Percentiles rank a stretch among this genome's conserved stretches.
phyloP scores from a whole-genome alignment of 2,329 filamentous ascomycete genomes.

The Fusarium fujikuroi region DNA sequence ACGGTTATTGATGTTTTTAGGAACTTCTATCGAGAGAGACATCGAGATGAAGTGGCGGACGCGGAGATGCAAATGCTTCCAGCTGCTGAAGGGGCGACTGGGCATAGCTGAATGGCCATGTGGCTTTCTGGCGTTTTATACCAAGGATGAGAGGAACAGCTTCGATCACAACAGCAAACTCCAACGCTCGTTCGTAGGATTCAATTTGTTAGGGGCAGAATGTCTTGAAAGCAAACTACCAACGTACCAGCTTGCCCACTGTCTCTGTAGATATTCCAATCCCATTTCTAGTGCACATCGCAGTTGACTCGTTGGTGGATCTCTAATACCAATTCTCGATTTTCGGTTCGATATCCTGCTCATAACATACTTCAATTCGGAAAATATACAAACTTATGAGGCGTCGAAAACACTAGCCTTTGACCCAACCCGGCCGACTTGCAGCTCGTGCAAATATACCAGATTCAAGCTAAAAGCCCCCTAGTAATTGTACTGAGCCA shows the following conservation, averaged over 20 bases:
- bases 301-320: not conserved
- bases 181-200: not conserved
- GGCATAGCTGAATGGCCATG: not conserved
- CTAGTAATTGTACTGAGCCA: not conserved
- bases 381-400: not conserved
- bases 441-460: not conserved
- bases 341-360: not conserved
- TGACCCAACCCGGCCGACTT: too few relatives aligned
- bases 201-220: too few relatives aligned
- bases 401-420: not conserved
- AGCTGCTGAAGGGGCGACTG: not conserved
- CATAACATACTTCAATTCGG: not conserved
- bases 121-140: not conserved
- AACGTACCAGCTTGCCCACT: not conserved
- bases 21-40: not conserved
- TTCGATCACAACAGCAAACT: not conserved
- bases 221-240: not conserved
- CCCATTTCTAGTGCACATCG: too few relatives aligned
- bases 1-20: not conserved
- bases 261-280: too few relatives aligned
- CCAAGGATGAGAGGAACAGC: not conserved
- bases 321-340: too few relatives aligned
- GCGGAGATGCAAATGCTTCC: conserved; percentile 2
- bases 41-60: not conserved
- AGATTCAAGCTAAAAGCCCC: not conserved